Base-by-base conservation (phyloP, 139 green algal species). In the Auxenochlorella pyrenoidosa region DNA sequence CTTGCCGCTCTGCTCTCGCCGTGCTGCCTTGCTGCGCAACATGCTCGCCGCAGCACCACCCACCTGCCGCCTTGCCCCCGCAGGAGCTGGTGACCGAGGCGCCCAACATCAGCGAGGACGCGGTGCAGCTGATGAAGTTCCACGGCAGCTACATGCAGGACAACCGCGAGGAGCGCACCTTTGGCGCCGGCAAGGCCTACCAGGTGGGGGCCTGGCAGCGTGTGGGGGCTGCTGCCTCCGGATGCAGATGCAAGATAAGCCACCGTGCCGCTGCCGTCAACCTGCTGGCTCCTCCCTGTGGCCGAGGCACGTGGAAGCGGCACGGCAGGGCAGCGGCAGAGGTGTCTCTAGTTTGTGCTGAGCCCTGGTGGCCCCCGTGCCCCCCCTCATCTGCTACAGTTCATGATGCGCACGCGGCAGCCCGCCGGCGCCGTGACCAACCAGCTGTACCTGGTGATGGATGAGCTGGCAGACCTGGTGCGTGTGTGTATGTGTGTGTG, bases 111-210 rank as follows among this genome's bases (percentile, higher is more conserved):
- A 95, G 76, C 80, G 97, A 99, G 90, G 94, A 97, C 2, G 92
- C 96, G 15, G 89, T 96, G 88, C 98, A 99, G 95, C 94, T 99
- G 15, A 99, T 99, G 94, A 99, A 99, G 94, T 99, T 99, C 88
- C 98, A 99, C 89, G 98, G 98, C 75, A 96, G 90, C 86, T 99
- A 99, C 86, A 90, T 95, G 96, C 97, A 99, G 91, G 98, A 99
- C 89, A 91, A 99, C 89, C 91, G 98, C 19, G 98, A 99, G 91
- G 95, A 97, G 92, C 94, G 98, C n/a, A 91, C 94, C 0, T 97
- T 97, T 78, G 97, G 97, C 0, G 38, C 93, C 40, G 98, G 96
- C 86, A 99, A 99, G 93, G 93, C 94, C 13, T 99, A 99, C 88
- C 96, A 76, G 70, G 70, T 44, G 70, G 34, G 70, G 30, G 34